A percentile compares a stretch with the other conserved stretches of the same genome.
Evolutionary conservation across 345 rosid species (phyloP).

Genomic region (Salix koriyanagi): DNA sequence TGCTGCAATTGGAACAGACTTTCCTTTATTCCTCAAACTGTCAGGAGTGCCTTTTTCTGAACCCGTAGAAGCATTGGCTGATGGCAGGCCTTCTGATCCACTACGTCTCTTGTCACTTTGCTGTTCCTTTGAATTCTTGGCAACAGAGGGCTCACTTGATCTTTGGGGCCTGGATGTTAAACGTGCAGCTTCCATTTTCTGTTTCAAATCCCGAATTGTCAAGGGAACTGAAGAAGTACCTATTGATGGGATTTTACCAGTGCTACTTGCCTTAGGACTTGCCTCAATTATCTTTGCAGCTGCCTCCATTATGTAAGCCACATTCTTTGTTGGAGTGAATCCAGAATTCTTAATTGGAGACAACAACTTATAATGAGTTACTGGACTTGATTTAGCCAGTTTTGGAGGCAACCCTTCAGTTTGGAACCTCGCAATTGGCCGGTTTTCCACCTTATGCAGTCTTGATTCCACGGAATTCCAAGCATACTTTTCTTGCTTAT

Average conservation of each 20-base stretch:
- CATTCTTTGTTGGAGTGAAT: slow-evolving; percentile 45
- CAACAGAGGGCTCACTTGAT: slow-evolving; percentile 16
- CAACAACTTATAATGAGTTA: slow-evolving; percentile 58
- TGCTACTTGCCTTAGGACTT: slow-evolving; percentile 46
- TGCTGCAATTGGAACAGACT: slow-evolving; percentile 32
- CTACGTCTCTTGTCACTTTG: slow-evolving; percentile 31
- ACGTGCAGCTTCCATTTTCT: slow-evolving; percentile 64
- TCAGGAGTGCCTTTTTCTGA: slow-evolving; percentile 32
- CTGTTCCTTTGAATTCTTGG: slow-evolving; percentile 35
- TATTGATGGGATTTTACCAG: slow-evolving; percentile 37
- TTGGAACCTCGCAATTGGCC: slow-evolving; percentile 71
- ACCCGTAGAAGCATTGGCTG: slow-evolving; percentile 17
- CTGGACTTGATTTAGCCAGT: slow-evolving; percentile 60
- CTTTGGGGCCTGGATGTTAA: slow-evolving; percentile 41
- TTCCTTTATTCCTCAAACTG: slow-evolving; percentile 40
- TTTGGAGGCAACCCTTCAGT: slow-evolving; percentile 72
- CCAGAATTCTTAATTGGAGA: slow-evolving; percentile 76
- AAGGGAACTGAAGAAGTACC: slow-evolving; percentile 60
- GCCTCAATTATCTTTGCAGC: slow-evolving; percentile 80
- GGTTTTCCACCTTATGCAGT: slow-evolving; percentile 35
- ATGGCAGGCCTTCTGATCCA: slow-evolving; percentile 20
- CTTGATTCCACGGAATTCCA: slow-evolving; percentile 39
- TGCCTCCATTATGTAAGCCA: slow-evolving; percentile 64
- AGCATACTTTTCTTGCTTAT: slow-evolving; percentile 32
- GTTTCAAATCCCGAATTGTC: slow-evolving; percentile 68